A percentile compares a stretch with the other conserved stretches of the same genome.
Evolutionary conservation across 1,139 yeast genomes (phyloP).

Genomic region (Martiniozyma asiatica): DNA sequence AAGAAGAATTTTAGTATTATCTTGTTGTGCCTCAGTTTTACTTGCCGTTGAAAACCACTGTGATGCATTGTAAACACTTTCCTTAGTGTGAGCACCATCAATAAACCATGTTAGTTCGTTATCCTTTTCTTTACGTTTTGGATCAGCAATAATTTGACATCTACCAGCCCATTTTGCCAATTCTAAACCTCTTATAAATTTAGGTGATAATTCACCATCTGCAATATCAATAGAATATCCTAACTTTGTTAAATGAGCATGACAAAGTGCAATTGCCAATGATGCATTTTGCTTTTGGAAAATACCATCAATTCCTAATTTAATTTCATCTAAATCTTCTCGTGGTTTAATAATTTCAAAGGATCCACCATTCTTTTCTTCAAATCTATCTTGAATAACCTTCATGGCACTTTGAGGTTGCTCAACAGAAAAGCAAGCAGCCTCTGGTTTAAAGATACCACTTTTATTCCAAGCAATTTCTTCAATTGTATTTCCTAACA

Average conservation of each 20-base stretch:
- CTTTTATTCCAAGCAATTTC: constrained; percentile 95
- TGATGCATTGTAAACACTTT: constrained; percentile 71
- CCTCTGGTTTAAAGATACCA: constrained; percentile 69
- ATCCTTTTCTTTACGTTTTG: constrained; percentile 28
- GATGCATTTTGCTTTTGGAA: constrained; percentile 85
- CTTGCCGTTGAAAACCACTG: constrained; percentile 52
- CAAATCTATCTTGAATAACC: constrained; percentile 50
- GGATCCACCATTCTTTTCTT: constrained; percentile 41
- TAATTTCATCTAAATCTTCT: constrained; percentile 27
- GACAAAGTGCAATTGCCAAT: constrained; percentile 66
- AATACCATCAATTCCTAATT: constrained; percentile 75
- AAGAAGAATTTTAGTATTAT: constrained; percentile 36
- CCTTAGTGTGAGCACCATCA: constrained; percentile 95
- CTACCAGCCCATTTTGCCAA: constrained; percentile 86
- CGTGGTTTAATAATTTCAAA: constrained; percentile 41
- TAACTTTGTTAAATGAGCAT: constrained; percentile 43
- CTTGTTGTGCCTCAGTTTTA: too few relatives aligned
- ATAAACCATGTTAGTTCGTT: constrained; percentile 62
- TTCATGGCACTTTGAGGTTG: constrained; percentile 39
- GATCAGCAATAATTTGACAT: constrained; percentile 56
- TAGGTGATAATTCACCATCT: constrained; percentile 35
- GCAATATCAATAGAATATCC: constrained; percentile 22
- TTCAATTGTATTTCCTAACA: constrained; percentile 80
- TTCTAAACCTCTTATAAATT: constrained; percentile 54
- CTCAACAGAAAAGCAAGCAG: constrained; percentile 56